These are phyloP conservation scores for Chaetomiaceae sp. DNA, from an alignment of 2,329 filamentous ascomycete genomes.

Conservation along the genomic window DNA sequence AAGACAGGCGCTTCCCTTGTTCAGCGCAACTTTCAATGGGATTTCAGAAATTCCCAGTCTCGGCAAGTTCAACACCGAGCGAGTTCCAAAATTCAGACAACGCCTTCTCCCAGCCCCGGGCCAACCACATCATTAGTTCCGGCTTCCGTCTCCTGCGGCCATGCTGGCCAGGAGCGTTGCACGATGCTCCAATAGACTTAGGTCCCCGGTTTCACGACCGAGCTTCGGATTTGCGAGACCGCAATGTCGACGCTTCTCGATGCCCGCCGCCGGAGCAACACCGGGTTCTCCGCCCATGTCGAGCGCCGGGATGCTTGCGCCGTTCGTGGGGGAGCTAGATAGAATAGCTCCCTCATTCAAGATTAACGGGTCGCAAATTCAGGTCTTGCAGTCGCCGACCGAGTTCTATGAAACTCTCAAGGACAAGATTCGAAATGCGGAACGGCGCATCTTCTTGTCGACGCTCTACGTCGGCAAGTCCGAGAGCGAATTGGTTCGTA, in stretches of 20 bases:
- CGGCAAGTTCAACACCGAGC: conserved; percentile 9
- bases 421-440: conserved; percentile 76
- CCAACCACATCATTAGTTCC: background rate
- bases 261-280: conserved; percentile 30
- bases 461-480: conserved; percentile 95
- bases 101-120: background rate
- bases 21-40: background rate
- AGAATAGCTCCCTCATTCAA: conserved; percentile 87
- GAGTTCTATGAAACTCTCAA: conserved; percentile 92
- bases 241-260: conserved; percentile 41
- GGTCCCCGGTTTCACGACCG: conserved; percentile 18
- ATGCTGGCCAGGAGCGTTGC: conserved; percentile 29
- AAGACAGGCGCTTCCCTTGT: conserved; percentile 6
- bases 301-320: conserved; percentile 43
- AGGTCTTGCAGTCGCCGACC: conserved; percentile 72
- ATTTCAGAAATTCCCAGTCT: background rate
- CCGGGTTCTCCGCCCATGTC: conserved; percentile 26
- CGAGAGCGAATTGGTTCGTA: conserved; percentile 72
- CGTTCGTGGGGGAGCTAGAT: conserved; percentile 70
- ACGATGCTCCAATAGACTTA: conserved; percentile 27
- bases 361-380: conserved; percentile 73
- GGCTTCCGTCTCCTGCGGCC: conserved; percentile 17
- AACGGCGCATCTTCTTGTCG: conserved; percentile 81
- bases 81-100: conserved; percentile 13
- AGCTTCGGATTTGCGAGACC: conserved; percentile 30